A percentile compares a stretch with the other conserved stretches of the same genome.
phyloP scores from a whole-genome alignment of 768 basidiomycete genomes.

The Exidia glandulosa region DNA sequence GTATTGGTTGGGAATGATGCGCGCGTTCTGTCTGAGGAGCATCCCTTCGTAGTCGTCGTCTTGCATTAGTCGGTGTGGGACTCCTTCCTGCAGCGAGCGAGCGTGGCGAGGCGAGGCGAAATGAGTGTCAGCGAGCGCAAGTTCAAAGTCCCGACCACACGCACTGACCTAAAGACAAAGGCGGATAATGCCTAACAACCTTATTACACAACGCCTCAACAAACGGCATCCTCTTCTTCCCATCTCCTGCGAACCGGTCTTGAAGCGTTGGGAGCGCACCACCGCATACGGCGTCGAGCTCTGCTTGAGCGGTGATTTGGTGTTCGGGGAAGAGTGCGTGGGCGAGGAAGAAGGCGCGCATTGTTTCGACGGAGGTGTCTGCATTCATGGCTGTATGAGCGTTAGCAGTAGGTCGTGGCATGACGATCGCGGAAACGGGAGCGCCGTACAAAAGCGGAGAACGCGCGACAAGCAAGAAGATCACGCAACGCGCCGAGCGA shows the following conservation, averaged over 20 bases:
- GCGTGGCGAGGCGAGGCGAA: not conserved
- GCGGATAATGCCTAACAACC: slow-evolving; percentile 41
- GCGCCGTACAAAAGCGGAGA: too few relatives aligned
- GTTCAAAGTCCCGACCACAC: not conserved
- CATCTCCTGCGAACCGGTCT: slow-evolving; percentile 51
- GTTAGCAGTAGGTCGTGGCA: not conserved
- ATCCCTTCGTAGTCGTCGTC: slow-evolving; percentile 2
- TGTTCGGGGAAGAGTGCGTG: slow-evolving; percentile 16
- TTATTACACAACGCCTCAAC: slow-evolving; percentile 48
- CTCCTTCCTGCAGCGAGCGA: not conserved
- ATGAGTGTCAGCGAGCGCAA: not conserved
- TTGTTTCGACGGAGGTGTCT: not conserved
- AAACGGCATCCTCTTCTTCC: slow-evolving; percentile 46
- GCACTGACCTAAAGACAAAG: slow-evolving; percentile 43
- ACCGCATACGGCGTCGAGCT: not conserved
- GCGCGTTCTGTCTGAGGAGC: not conserved
- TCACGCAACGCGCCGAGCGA: not conserved
- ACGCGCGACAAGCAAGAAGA: too few relatives aligned
- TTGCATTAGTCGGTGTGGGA: not conserved
- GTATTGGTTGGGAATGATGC: slow-evolving; percentile 4
- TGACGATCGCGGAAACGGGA: too few relatives aligned
- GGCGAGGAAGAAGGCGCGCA: slow-evolving; percentile 7
- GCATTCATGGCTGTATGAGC: not conserved
- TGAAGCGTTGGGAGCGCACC: slow-evolving; percentile 22
- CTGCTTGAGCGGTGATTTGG: slow-evolving; percentile 6